Percentiles rank a stretch among this genome's conserved stretches.
Evolutionary conservation across 2,329 filamentous ascomycete species (phyloP).

Genomic region (Pseudodiploospora longispora): DNA sequence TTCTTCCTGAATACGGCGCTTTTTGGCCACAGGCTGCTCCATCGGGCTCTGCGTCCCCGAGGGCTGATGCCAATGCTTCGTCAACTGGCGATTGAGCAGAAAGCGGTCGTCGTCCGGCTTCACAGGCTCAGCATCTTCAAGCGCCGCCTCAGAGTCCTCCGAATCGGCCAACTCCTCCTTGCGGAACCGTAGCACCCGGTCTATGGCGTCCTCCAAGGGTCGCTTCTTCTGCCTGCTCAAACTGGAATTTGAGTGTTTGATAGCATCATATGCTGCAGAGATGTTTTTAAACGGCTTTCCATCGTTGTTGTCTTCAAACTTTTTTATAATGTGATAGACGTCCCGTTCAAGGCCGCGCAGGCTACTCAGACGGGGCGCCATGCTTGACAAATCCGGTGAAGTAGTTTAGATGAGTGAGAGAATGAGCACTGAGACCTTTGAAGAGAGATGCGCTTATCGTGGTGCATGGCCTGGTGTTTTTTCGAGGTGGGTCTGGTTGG

Average conservation of each 20-base stretch:
- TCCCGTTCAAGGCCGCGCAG: conserved; percentile 50
- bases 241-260: conserved; percentile 80
- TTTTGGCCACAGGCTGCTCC: conserved; percentile 23
- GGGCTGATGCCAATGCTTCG: conserved; percentile 29
- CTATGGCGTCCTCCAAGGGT: conserved; percentile 75
- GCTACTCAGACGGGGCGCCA: conserved; percentile 13
- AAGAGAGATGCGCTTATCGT: too few species aligned
- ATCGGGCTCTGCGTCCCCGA: conserved; percentile 8
- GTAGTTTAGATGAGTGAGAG: too few species aligned
- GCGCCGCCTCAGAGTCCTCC: conserved; percentile 42
- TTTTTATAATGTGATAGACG: conserved; percentile 72
- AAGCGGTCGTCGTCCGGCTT: conserved; percentile 28
- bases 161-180: conserved; percentile 54
- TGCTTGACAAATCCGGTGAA: neutral
- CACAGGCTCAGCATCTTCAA: conserved; percentile 30
- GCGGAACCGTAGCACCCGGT: conserved; percentile 67
- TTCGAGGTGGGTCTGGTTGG: too few species aligned
- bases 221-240: conserved; percentile 76
- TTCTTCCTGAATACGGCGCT: conserved; percentile 22
- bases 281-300: conserved; percentile 43
- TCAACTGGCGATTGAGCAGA: conserved; percentile 34
- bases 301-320: conserved; percentile 60
- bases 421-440: too few species aligned
- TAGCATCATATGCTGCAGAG: conserved; percentile 62
- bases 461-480: too few species aligned